Percentiles rank a stretch among this genome's conserved stretches.
These are phyloP conservation scores for Penicillium psychrosexuale DNA, from an alignment of 2,329 filamentous ascomycete genomes.

Conservation along the genomic window DNA sequence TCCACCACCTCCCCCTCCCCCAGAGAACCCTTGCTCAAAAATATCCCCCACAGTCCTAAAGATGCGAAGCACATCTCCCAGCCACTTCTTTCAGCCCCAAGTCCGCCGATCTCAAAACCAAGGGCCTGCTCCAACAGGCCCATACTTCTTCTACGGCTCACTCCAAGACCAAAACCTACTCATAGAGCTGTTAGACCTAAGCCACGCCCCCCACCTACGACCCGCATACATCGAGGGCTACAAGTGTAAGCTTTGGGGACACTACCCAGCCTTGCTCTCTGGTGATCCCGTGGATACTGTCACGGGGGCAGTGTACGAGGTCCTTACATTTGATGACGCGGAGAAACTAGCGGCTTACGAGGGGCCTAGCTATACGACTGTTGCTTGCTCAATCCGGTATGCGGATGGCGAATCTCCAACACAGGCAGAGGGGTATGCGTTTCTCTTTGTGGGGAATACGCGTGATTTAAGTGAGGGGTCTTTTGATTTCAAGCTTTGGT, in stretches of 20 bases:
- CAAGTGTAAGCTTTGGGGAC: slow-evolving; percentile 20
- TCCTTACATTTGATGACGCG: slow-evolving; percentile 10
- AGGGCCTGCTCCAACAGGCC: slow-evolving; percentile 8
- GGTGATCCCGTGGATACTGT: slow-evolving; percentile 5
- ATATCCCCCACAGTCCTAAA: slow-evolving; percentile 5
- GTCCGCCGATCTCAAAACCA: not conserved
- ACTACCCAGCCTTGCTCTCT: slow-evolving; percentile 20
- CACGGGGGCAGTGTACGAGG: slow-evolving; percentile 17
- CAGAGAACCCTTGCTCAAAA: not conserved
- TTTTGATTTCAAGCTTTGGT: slow-evolving; percentile 2
- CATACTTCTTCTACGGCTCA: slow-evolving; percentile 37
- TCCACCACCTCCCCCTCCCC: slow-evolving; percentile 7
- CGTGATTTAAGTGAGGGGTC: slow-evolving; percentile 1
- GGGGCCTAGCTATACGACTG: slow-evolving; percentile 10
- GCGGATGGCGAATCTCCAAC: slow-evolving; percentile 1
- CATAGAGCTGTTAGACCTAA: slow-evolving; percentile 15
- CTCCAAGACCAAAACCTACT: slow-evolving; percentile 27
- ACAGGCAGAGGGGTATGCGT: slow-evolving; percentile 1
- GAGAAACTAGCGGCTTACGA: slow-evolving; percentile 16
- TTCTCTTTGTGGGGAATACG: slow-evolving; percentile 4
- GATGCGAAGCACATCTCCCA: slow-evolving; percentile 1
- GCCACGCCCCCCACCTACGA: slow-evolving; percentile 11
- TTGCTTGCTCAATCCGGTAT: slow-evolving; percentile 10
- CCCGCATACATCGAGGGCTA: slow-evolving; percentile 20
- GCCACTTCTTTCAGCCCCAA: not conserved